phyloP scores from a whole-genome alignment of 1,284 basidiomycete species.

The Ceratobasidium sp. region DNA sequence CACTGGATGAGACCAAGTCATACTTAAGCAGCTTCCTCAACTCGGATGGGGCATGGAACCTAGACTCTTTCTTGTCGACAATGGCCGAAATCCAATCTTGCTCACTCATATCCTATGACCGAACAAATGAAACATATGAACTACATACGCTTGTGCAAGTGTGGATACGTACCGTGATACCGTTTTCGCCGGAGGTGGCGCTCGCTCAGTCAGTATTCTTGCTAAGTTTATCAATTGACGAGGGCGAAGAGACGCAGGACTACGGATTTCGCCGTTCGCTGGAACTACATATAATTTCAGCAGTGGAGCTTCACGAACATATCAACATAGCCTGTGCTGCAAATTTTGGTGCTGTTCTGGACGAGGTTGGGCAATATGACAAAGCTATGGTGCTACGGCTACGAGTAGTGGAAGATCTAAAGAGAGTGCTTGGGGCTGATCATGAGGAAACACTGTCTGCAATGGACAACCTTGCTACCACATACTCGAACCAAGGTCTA shows the following conservation, averaged over 20 bases:
- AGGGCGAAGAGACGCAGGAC: neutral
- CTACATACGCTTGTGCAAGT: constrained; percentile 11
- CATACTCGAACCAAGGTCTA: no score
- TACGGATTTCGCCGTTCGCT: neutral
- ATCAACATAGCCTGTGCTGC: neutral
- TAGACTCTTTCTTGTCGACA: neutral
- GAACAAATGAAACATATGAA: constrained; percentile 7
- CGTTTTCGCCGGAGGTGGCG: neutral
- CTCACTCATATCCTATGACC: constrained; percentile 22
- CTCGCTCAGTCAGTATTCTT: neutral
- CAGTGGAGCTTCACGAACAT: no score
- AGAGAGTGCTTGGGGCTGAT: no score
- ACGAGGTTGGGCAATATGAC: neutral
- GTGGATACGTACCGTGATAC: constrained; percentile 6
- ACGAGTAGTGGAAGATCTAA: neutral
- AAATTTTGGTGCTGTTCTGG: neutral
- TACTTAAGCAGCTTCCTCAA: no score
- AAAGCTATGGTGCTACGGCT: neutral
- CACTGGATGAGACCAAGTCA: neutral
- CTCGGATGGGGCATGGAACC: neutral
- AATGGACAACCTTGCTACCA: no score
- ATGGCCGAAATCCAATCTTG: constrained; percentile 18
- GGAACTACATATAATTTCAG: neutral
- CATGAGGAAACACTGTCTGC: no score
- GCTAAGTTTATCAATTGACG: constrained; percentile 7